Evolutionary conservation across 2,329 filamentous ascomycete genomes (phyloP).

Genomic region (Drechslerella dactyloides): DNA sequence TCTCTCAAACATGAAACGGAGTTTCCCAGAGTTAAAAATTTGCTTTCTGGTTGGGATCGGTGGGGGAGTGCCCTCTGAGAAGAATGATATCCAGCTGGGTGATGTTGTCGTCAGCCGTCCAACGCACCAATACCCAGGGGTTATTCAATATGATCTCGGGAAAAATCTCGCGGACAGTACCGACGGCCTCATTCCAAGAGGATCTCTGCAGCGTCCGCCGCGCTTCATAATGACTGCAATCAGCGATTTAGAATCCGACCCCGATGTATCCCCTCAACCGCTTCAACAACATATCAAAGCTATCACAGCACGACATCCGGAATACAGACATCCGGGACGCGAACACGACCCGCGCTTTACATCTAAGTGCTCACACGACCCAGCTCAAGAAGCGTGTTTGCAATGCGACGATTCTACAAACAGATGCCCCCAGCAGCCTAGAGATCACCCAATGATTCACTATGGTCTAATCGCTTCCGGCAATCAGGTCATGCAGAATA

Average conservation of each 20-base stretch:
- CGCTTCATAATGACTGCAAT: constrained; percentile 23
- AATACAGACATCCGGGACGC: constrained; percentile 25
- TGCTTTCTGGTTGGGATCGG: constrained; percentile 37
- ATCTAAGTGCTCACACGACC: not conserved
- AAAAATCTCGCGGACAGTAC: constrained; percentile 16
- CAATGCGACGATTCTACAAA: not conserved
- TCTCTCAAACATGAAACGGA: constrained; percentile 21
- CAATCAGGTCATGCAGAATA: too few relatives aligned
- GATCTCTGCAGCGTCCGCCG: constrained; percentile 18
- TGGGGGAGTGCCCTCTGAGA: constrained; percentile 19
- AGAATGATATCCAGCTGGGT: constrained; percentile 30
- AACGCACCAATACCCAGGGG: constrained; percentile 12
- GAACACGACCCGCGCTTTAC: constrained; percentile 1
- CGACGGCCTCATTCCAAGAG: constrained; percentile 1
- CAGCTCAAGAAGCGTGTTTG: too few relatives aligned
- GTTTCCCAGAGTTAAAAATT: constrained; percentile 11
- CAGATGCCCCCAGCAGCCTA: not conserved
- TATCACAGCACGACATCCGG: not conserved
- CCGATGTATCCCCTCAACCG: not conserved
- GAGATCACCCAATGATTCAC: constrained; percentile 19
- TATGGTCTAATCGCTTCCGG: too few relatives aligned
- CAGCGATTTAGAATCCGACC: constrained; percentile 16
- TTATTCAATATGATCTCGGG: constrained; percentile 40
- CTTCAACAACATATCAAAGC: constrained; percentile 15
- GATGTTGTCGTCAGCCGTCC: constrained; percentile 34